phyloP scores from a whole-genome alignment of 2,329 filamentous ascomycete genomes.

The Tothia fuscella region DNA sequence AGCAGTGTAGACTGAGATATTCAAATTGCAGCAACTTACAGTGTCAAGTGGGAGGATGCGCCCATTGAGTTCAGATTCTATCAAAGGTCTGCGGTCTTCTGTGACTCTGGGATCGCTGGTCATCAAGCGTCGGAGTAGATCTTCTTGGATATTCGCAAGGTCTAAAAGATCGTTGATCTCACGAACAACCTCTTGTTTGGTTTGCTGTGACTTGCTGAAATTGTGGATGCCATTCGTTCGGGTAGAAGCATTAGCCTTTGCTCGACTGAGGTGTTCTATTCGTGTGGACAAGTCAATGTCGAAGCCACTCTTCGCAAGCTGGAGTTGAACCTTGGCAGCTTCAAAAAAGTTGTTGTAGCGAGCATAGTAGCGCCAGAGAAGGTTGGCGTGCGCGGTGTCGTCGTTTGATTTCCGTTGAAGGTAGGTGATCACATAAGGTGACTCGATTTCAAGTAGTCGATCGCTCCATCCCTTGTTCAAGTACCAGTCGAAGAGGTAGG shows the following conservation, averaged over 20 bases:
- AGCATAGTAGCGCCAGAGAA: slow-evolving; percentile 86
- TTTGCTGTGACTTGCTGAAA: slow-evolving; percentile 17
- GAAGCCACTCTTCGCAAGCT: slow-evolving; percentile 76
- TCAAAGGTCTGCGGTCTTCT: slow-evolving; percentile 48
- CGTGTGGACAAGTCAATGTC: slow-evolving; percentile 67
- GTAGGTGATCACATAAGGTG: slow-evolving; percentile 76
- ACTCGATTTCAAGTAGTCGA: slow-evolving; percentile 72
- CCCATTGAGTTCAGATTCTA: slow-evolving; percentile 62
- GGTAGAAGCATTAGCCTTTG: slow-evolving; percentile 85
- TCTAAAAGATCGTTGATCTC: slow-evolving; percentile 79
- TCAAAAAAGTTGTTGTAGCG: slow-evolving; percentile 74
- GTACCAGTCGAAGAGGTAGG: slow-evolving; percentile 97
- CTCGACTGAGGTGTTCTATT: slow-evolving; percentile 79
- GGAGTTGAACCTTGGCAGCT: slow-evolving; percentile 74
- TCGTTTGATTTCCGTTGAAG: slow-evolving; percentile 63
- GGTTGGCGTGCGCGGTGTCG: slow-evolving; percentile 68
- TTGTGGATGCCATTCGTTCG: slow-evolving; percentile 37
- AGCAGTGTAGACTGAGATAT: neutral
- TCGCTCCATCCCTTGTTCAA: slow-evolving; percentile 74
- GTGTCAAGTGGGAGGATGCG: slow-evolving; percentile 63
- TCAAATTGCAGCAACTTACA: slow-evolving; percentile 39
- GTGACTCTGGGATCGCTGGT: slow-evolving; percentile 59
- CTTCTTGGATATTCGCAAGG: slow-evolving; percentile 88
- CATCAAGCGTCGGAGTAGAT: slow-evolving; percentile 62
- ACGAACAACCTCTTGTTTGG: slow-evolving; percentile 74